These are phyloP conservation scores for Fraxinus floribunda DNA, from an alignment of 305 asterid species.

Conservation along the genomic window DNA sequence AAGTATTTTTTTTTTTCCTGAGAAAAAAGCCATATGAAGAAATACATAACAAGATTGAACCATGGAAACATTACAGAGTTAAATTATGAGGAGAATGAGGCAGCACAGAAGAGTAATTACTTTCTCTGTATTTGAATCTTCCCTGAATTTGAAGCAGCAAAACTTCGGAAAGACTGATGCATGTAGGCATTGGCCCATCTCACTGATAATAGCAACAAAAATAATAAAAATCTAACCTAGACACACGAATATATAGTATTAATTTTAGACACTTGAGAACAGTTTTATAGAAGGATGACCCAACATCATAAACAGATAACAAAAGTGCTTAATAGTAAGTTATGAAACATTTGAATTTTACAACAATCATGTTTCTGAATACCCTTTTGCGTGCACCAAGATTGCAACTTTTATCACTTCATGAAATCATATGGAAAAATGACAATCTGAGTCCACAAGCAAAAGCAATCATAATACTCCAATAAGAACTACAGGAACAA, in stretches of 20 bases:
- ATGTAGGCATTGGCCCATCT: conserved; percentile 38
- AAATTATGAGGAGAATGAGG: background rate
- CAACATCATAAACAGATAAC: background rate
- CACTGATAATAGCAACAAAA: conserved; percentile 38
- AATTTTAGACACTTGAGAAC: background rate
- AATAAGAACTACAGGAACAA: background rate
- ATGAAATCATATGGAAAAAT: background rate
- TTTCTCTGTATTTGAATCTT: conserved; percentile 57
- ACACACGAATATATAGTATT: background rate
- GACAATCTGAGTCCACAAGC: background rate
- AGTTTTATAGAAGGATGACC: background rate
- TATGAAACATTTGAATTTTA: background rate
- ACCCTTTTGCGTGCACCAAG: background rate
- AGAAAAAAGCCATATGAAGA: conserved; percentile 3
- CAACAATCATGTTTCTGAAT: background rate
- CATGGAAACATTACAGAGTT: background rate
- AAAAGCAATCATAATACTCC: background rate
- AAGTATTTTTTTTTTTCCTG: conserved; percentile 68
- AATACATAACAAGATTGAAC: background rate
- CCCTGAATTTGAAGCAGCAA: conserved; percentile 55
- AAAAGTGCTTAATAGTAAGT: background rate
- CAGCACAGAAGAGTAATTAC: conserved; percentile 41
- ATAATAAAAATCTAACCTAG: too few relatives aligned
- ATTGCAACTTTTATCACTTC: background rate
- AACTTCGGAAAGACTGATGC: conserved; percentile 39